Evolutionary conservation across 805 yeast species (phyloP).

Genomic region (Hanseniaspora occidentalis): DNA sequence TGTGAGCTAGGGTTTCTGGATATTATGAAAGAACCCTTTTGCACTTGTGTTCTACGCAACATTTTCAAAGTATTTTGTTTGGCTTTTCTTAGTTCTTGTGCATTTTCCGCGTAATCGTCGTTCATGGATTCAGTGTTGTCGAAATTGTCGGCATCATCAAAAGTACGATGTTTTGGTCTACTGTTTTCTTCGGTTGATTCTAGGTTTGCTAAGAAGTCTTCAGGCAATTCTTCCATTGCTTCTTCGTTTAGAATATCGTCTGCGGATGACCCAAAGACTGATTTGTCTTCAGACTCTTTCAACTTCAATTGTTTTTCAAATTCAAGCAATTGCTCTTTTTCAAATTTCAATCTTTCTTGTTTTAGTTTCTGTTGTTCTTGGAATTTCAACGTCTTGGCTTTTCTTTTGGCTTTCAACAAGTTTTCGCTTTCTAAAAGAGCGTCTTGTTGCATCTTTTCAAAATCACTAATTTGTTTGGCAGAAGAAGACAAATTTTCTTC

Average conservation of each 20-base stretch:
- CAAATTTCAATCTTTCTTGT: conserved; percentile 23
- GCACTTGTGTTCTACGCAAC: conserved; percentile 18
- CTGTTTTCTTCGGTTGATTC: conserved; percentile 12
- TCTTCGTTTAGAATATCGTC: conserved; percentile 5
- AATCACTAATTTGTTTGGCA: conserved; percentile 14
- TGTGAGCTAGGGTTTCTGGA: conserved; percentile 17
- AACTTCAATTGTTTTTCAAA: conserved; percentile 23
- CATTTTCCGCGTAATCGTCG: conserved; percentile 10
- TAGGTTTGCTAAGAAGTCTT: conserved; percentile 26
- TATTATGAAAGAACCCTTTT: conserved; percentile 33
- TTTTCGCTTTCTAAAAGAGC: conserved; percentile 14
- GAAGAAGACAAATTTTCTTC: conserved; percentile 29
- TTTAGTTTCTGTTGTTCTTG: conserved; percentile 17
- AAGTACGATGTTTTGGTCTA: conserved; percentile 24
- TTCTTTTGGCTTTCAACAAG: conserved; percentile 18
- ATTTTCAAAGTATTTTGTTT: conserved; percentile 25
- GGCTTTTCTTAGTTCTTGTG: conserved; percentile 11
- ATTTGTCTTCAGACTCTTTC: conserved; percentile 10
- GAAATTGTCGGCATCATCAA: conserved; percentile 17
- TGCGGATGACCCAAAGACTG: not conserved
- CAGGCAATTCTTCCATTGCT: conserved; percentile 28
- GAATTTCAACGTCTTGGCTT: conserved; percentile 4
- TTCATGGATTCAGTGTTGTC: conserved; percentile 1
- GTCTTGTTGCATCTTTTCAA: conserved; percentile 18
- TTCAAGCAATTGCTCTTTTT: conserved; percentile 16